Conservation (phyloP, 768 basidiomycete species). For the Mrakia blollopis region DNA sequence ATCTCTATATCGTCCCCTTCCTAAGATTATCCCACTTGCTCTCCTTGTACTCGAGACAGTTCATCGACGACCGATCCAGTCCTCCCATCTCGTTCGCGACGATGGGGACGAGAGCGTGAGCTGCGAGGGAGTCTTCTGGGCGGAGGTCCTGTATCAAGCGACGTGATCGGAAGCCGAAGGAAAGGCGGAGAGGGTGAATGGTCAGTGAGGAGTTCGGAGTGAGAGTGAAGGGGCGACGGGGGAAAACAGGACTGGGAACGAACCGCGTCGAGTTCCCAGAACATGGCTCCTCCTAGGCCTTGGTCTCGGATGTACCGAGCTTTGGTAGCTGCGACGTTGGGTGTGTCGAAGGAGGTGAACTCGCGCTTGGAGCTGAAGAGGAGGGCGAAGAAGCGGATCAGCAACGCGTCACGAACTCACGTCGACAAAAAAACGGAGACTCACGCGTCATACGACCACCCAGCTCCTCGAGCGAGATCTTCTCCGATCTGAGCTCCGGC, state of each 20-base stretch:
- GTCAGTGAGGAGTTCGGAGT: not conserved
- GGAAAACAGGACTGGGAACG: not conserved
- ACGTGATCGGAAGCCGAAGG: not conserved
- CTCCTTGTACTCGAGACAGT: slow-evolving; percentile 15
- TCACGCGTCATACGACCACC: slow-evolving; percentile 73
- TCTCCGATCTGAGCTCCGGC: slow-evolving; percentile 61
- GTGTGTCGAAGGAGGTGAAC: slow-evolving; percentile 77
- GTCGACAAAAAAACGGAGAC: slow-evolving; percentile 33
- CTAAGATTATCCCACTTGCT: slow-evolving; percentile 32
- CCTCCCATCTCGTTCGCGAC: slow-evolving; percentile 24
- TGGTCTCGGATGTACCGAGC: slow-evolving; percentile 69
- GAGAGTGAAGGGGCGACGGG: not conserved
- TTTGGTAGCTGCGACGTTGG: slow-evolving; percentile 58
- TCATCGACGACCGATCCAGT: not conserved
- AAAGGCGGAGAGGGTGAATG: not conserved
- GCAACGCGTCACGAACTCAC: not conserved
- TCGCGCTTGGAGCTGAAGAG: slow-evolving; percentile 53
- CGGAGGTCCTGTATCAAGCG: slow-evolving; percentile 22
- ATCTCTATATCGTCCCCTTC: slow-evolving; percentile 15
- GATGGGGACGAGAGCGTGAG: slow-evolving; percentile 26
- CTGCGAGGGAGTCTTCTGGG: not conserved
- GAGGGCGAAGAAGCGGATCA: not conserved
- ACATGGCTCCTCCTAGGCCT: slow-evolving; percentile 84
- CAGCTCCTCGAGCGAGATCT: slow-evolving; percentile 65
- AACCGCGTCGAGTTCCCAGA: slow-evolving; percentile 46